Percentiles rank a stretch among this genome's conserved stretches.
Evolutionary conservation across 495 filamentous ascomycete genomes (phyloP).

Genomic region (Daldinia bambusicola): DNA sequence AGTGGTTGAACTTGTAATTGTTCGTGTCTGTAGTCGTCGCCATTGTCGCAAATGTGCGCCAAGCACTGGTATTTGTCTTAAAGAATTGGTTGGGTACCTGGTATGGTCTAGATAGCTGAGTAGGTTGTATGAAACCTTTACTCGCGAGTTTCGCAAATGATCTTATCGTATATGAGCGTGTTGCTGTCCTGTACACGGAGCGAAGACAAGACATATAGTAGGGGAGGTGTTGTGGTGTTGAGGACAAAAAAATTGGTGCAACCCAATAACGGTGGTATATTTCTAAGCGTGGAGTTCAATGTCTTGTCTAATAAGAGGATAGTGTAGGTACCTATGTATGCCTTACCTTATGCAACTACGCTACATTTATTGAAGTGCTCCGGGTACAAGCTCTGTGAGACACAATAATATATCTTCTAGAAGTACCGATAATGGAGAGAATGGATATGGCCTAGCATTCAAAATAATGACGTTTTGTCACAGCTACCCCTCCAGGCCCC

Average conservation of each 20-base stretch:
- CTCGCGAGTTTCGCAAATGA: slow-evolving; percentile 8
- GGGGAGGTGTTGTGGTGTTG: background rate
- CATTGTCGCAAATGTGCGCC: slow-evolving; percentile 66
- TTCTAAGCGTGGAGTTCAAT: background rate
- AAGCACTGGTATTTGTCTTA: slow-evolving; percentile 10
- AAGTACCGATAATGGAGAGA: background rate
- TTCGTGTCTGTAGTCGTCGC: slow-evolving; percentile 73
- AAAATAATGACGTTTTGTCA: slow-evolving; percentile 35
- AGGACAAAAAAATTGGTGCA: background rate
- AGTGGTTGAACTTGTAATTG: slow-evolving; percentile 88
- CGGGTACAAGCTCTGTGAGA: too few relatives aligned
- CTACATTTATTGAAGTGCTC: too few relatives aligned
- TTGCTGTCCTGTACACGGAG: slow-evolving; percentile 22
- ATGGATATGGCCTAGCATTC: background rate
- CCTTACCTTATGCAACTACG: background rate
- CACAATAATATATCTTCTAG: background rate
- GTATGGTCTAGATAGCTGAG: background rate
- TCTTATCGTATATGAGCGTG: slow-evolving; percentile 11
- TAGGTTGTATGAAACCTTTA: background rate
- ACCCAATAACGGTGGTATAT: background rate
- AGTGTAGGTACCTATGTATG: too few relatives aligned
- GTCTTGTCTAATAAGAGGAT: background rate
- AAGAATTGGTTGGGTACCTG: slow-evolving; percentile 1
- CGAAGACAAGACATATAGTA: slow-evolving; percentile 22
- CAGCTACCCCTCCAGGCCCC: slow-evolving; percentile 29